These are phyloP conservation scores for Rubus parviflorus DNA, from an alignment of 306 rosid species.

Conservation along the genomic window DNA sequence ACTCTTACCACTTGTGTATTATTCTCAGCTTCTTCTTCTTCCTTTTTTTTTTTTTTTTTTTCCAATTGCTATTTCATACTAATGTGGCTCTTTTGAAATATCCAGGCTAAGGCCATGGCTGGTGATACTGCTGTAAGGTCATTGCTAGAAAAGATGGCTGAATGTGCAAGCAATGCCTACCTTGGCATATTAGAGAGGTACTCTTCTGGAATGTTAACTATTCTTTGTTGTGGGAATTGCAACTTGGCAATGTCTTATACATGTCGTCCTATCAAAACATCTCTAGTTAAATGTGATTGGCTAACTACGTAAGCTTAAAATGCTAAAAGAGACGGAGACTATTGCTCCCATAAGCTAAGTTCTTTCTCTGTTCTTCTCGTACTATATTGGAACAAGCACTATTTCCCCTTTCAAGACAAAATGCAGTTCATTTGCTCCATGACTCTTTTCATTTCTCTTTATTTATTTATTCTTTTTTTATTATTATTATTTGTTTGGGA, in stretches of 20 bases:
- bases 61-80: neutral
- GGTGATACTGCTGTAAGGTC: constrained; percentile 90
- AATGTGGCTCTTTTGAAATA: constrained; percentile 11
- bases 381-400: neutral
- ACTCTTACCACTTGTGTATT: neutral
- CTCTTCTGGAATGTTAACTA: constrained; percentile 4
- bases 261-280: neutral
- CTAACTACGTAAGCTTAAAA: neutral
- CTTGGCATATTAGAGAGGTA: constrained; percentile 92
- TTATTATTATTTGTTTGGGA: neutral
- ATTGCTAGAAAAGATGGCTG: constrained; percentile 89
- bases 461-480: neutral
- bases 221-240: constrained; percentile 6
- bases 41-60: neutral
- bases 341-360: neutral
- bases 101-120: constrained; percentile 99
- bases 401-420: neutral
- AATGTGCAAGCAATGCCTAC: constrained; percentile 91
- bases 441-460: neutral
- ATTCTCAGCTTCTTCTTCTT: neutral
- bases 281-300: neutral
- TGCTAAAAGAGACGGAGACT: too few relatives aligned
- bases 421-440: neutral
- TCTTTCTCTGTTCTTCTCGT: neutral
- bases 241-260: neutral